Conservation (phyloP, 768 basidiomycete species). For the Boletus patriciae region DNA sequence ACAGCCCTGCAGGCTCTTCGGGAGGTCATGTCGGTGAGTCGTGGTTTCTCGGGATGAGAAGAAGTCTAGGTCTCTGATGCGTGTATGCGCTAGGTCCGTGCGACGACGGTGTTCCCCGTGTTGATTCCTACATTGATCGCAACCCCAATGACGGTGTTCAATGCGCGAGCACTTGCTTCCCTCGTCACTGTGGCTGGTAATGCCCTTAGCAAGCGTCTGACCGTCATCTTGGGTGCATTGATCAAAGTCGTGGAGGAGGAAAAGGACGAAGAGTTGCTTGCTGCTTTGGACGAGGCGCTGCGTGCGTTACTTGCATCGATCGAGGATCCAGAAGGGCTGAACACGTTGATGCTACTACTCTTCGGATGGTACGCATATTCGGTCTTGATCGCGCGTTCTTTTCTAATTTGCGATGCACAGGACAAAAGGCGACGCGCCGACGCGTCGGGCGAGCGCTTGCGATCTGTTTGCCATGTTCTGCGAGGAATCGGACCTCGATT, state of each 20-base stretch:
- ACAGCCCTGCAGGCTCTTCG: slow-evolving; percentile 90
- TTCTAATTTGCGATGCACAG: slow-evolving; percentile 38
- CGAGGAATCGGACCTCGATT: slow-evolving; percentile 77
- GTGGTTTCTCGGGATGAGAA: background rate
- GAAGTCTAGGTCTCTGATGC: background rate
- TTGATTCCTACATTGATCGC: slow-evolving; percentile 91
- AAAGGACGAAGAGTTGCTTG: slow-evolving; percentile 63
- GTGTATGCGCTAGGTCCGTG: slow-evolving; percentile 65
- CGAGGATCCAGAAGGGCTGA: slow-evolving; percentile 82
- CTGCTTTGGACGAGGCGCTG: slow-evolving; percentile 74
- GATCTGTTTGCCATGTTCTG: slow-evolving; percentile 81
- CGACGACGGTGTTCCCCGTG: slow-evolving; percentile 94
- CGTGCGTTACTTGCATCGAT: slow-evolving; percentile 76
- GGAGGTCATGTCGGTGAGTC: slow-evolving; percentile 88
- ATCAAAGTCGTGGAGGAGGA: slow-evolving; percentile 75
- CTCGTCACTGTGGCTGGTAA: slow-evolving; percentile 92
- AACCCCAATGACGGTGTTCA: slow-evolving; percentile 92
- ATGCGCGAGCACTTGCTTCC: slow-evolving; percentile 85
- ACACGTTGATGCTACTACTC: slow-evolving; percentile 84
- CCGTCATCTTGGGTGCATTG: slow-evolving; percentile 73
- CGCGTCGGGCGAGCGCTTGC: slow-evolving; percentile 76
- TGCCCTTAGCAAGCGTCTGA: slow-evolving; percentile 82
- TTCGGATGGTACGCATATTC: slow-evolving; percentile 72
- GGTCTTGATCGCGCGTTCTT: background rate
- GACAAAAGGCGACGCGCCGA: slow-evolving; percentile 74